Percentiles rank a stretch among this genome's conserved stretches.
Conservation (phyloP, 176 grass and related monocot species). For the Melocanna baccifera region DNA sequence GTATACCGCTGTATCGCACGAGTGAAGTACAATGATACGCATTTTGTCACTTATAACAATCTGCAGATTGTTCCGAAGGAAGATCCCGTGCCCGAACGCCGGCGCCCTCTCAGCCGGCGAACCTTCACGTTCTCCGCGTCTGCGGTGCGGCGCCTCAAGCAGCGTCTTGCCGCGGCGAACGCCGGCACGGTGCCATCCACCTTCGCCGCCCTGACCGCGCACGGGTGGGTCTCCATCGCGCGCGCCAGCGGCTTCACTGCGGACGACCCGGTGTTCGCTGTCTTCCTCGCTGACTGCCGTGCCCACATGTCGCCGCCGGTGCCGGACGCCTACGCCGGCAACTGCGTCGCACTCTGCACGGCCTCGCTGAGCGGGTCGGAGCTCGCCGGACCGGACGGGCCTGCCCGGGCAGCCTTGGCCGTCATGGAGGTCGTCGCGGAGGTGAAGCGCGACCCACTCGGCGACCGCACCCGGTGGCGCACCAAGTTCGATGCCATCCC, state of each 20-base stretch:
- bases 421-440: not conserved
- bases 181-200: not conserved
- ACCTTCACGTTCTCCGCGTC: constrained; percentile 1
- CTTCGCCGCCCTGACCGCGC: not conserved
- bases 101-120: not conserved
- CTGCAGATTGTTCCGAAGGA: not conserved
- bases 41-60: not conserved
- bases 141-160: not conserved
- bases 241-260: constrained; percentile 1
- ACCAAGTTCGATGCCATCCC: not conserved
- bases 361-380: not conserved
- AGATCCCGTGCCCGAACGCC: not conserved
- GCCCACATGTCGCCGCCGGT: not conserved
- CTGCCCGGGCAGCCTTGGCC: not conserved
- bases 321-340: not conserved
- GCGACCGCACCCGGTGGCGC: not conserved
- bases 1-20: not conserved
- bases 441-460: not conserved
- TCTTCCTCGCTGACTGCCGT: not conserved
- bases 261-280: not conserved
- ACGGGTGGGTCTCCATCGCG: constrained; percentile 24
- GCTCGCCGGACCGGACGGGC: not conserved
- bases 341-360: not conserved
- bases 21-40: not conserved
- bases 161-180: not conserved